Evolutionary conservation across 1,139 yeast species (phyloP).

Genomic region (Geotrichum restrictum): DNA sequence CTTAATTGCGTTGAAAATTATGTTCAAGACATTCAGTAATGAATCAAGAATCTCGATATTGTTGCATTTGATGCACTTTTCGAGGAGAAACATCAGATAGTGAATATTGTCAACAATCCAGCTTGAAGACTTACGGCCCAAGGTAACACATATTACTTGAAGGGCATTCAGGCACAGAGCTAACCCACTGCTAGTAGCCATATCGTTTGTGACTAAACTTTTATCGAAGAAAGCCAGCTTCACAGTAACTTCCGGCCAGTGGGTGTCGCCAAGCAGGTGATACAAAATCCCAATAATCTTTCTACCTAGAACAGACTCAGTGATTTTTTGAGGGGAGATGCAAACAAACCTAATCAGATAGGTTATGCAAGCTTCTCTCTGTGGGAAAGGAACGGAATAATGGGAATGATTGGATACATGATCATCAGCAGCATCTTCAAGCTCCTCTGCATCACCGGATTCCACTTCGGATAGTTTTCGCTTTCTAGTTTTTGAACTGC

Average conservation of each 20-base stretch:
- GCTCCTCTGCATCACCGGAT: constrained; percentile 21
- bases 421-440: constrained; percentile 17
- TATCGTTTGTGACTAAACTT: constrained; percentile 72
- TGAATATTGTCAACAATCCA: constrained; percentile 74
- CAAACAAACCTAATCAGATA: constrained; percentile 85
- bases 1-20: constrained; percentile 47
- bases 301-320: constrained; percentile 78
- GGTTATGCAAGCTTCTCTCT: constrained; percentile 88
- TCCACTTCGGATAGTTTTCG: constrained; percentile 27
- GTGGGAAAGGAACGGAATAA: constrained; percentile 68
- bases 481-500: constrained; percentile 32
- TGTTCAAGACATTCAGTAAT: constrained; percentile 65
- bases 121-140: constrained; percentile 67
- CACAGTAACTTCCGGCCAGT: constrained; percentile 85
- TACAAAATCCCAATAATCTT: constrained; percentile 74
- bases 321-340: constrained; percentile 77
- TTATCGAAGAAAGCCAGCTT: constrained; percentile 83
- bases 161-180: constrained; percentile 86
- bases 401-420: constrained; percentile 26
- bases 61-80: constrained; percentile 77
- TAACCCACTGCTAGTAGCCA: constrained; percentile 53
- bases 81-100: constrained; percentile 68
- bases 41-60: constrained; percentile 78
- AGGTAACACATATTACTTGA: constrained; percentile 81
- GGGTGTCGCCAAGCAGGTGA: constrained; percentile 63